phyloP scores from a whole-genome alignment of 2,329 filamentous ascomycete species.

The Malbranchea zuffiana region DNA sequence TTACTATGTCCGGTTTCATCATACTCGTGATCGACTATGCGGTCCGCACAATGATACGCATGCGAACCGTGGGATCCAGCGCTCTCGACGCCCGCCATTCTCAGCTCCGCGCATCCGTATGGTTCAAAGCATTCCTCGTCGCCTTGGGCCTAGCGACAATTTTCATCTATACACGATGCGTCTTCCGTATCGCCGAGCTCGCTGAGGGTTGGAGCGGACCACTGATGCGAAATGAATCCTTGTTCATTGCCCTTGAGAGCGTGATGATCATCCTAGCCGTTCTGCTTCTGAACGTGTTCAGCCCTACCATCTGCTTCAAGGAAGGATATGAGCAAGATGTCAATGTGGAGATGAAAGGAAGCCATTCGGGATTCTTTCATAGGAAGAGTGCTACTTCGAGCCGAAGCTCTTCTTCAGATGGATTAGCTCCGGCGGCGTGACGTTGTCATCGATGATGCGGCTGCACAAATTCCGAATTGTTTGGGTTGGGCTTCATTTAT shows the following conservation, averaged over 20 bases:
- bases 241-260: constrained; percentile 46
- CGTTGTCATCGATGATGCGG: no score
- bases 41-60: constrained; percentile 15
- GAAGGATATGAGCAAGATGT: constrained; percentile 6
- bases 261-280: constrained; percentile 42
- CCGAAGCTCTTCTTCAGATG: no score
- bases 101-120: constrained; percentile 23
- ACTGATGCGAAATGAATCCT: constrained; percentile 40
- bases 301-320: constrained; percentile 31
- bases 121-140: constrained; percentile 32
- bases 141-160: constrained; percentile 34
- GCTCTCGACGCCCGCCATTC: constrained; percentile 10
- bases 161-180: constrained; percentile 38
- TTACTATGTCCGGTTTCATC: constrained; percentile 47
- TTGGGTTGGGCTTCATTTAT: no score
- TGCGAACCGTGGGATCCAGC: constrained; percentile 8
- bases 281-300: constrained; percentile 37
- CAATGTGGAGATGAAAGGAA: constrained; percentile 5
- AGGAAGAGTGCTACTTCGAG: no score
- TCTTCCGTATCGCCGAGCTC: constrained; percentile 43
- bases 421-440: no score
- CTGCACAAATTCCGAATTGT: no score
- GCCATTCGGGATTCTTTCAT: no score
- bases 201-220: constrained; percentile 37
- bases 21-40: constrained; percentile 41